Evolutionary conservation across 495 filamentous ascomycete genomes (phyloP).

Genomic region (Penicillium fimorum): DNA sequence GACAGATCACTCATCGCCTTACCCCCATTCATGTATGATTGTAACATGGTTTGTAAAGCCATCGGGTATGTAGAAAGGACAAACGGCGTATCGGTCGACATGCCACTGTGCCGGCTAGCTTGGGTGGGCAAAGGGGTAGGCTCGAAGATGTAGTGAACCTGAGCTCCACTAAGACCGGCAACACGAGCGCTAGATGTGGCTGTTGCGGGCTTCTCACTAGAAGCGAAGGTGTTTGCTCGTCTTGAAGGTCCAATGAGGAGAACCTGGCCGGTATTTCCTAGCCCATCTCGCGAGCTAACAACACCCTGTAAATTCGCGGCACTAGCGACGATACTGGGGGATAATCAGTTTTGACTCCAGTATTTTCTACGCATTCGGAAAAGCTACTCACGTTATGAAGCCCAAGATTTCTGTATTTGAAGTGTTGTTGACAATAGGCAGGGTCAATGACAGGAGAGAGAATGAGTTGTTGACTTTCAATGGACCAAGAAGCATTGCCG

Average conservation of each 20-base stretch:
- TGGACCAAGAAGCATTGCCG: slow-evolving; percentile 66
- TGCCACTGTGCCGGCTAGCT: slow-evolving; percentile 47
- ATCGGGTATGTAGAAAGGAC: slow-evolving; percentile 55
- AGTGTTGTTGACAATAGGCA: slow-evolving; percentile 67
- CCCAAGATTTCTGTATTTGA: slow-evolving; percentile 61
- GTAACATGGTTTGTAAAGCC: slow-evolving; percentile 52
- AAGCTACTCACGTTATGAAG: slow-evolving; percentile 52
- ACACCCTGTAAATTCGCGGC: slow-evolving; percentile 58
- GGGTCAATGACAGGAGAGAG: slow-evolving; percentile 76
- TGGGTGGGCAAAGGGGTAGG: slow-evolving; percentile 33
- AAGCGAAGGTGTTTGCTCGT: slow-evolving; percentile 61
- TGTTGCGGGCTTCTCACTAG: slow-evolving; percentile 25
- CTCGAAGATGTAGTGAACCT: slow-evolving; percentile 44
- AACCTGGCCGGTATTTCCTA: slow-evolving; percentile 64
- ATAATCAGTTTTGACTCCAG: not conserved
- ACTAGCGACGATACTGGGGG: slow-evolving; percentile 60
- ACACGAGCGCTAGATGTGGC: slow-evolving; percentile 17
- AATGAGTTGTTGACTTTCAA: slow-evolving; percentile 63
- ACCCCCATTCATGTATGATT: slow-evolving; percentile 45
- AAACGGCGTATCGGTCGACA: slow-evolving; percentile 53
- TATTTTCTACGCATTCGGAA: not conserved
- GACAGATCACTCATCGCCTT: slow-evolving; percentile 64
- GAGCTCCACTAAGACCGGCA: slow-evolving; percentile 20
- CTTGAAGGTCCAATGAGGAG: slow-evolving; percentile 66
- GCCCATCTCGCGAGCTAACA: slow-evolving; percentile 59